Evolutionary conservation across 805 yeast species (phyloP), one percentile per base, ranked within the genome.

Genomic region (Debaryomyces hansenii): DNA sequence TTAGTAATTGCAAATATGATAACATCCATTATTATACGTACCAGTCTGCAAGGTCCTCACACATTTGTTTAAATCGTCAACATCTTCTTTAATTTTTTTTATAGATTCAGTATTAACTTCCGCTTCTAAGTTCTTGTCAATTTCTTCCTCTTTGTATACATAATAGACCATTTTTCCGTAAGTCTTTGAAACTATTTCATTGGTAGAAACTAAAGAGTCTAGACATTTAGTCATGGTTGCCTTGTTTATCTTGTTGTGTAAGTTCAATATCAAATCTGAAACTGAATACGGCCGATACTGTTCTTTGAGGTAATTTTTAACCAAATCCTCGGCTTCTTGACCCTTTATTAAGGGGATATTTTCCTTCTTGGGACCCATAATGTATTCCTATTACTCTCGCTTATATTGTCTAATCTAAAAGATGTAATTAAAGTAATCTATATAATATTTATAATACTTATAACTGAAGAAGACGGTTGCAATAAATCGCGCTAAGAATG

Each of bases 231-330:
- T 33, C 38, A 71, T 67, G 5, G 56, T 57, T 1, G 67, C 39
- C 44, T 74, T 78, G 4, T 59, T 50, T 1, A 75, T 48, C 33
- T 61, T 63, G 33, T 69, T 74, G 42, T 77, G 79, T 31, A 78
- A 49, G 42, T 78, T 79, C 40, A 67, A 66, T 3, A 72, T 55
- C 8, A 79, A 64, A 55, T 79, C 83, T 40, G 72, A 69, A 7
- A 70, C 59, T 1, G 77, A 75, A 52, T 73, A 78, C 2, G 83
- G 83, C 18, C 79, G 60, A 50, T 73, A 75, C 50, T 77, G 79
- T 2, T 61, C 59, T 20, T 57, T 64, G 42, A 79, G 51, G 46
- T 79, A 79, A 4, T 63, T 52, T 35, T 60, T 54, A 20, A 76
- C 65, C 20, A 62, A 40, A 5, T 52, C 52, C 33, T 71, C 72